Evolutionary conservation across 257 asterid species (phyloP).

Genomic region (Osmanthus fragrans): DNA sequence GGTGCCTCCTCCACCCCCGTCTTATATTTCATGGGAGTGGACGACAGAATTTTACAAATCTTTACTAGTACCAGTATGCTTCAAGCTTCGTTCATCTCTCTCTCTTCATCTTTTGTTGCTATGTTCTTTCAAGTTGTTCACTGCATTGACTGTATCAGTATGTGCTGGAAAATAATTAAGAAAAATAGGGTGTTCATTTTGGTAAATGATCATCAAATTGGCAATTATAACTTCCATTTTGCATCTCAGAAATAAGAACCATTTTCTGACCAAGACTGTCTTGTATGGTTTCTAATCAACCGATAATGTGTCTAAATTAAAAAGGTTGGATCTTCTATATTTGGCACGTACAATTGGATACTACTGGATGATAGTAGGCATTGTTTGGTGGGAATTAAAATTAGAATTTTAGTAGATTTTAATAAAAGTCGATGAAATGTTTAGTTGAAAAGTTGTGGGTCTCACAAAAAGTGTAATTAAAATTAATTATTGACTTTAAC

Average conservation of each 20-base stretch:
- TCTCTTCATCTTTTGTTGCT: constrained; percentile 25
- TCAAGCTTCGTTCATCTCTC: constrained; percentile 45
- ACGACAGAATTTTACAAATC: constrained; percentile 51
- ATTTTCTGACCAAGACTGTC: not conserved
- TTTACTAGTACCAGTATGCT: constrained; percentile 66
- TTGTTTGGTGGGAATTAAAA: no score
- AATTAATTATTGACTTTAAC: no score
- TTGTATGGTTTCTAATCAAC: not conserved
- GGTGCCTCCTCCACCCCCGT: constrained; percentile 37
- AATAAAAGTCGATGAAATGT: no score
- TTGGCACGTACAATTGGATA: not conserved
- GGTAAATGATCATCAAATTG: not conserved
- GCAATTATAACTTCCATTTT: not conserved
- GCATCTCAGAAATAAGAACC: not conserved
- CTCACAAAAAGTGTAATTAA: no score
- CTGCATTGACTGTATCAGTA: not conserved
- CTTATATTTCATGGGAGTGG: constrained; percentile 20
- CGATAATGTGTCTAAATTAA: not conserved
- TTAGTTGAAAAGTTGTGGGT: no score
- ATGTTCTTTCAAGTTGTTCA: constrained; percentile 27
- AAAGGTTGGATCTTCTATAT: not conserved
- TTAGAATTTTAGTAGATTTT: no score
- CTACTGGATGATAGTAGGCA: not conserved
- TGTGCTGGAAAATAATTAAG: not conserved
- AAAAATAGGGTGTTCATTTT: no score